These are phyloP conservation scores for Cryptosporidium canis DNA, from an alignment of 169 alveolate genomes.

Conservation along the genomic window DNA sequence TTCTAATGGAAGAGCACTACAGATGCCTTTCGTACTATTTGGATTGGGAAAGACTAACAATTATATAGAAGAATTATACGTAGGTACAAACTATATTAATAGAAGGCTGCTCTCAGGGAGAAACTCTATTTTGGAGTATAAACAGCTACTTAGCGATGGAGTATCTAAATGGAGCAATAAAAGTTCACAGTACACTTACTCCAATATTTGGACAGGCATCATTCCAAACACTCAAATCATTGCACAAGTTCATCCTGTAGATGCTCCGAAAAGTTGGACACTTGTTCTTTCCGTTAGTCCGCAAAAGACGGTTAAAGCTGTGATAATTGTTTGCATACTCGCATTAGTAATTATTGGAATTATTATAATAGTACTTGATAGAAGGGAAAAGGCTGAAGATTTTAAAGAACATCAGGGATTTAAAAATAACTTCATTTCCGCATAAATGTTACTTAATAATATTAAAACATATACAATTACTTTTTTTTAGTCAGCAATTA, in stretches of 20 bases:
- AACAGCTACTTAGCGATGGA: neutral
- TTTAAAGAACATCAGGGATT: constrained; percentile 65
- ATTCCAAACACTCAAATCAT: constrained; percentile 63
- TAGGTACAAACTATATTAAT: constrained; percentile 74
- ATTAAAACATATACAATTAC: neutral
- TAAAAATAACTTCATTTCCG: constrained; percentile 51
- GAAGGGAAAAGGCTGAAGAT: constrained; percentile 64
- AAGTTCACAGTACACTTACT: neutral
- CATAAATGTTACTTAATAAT: neutral
- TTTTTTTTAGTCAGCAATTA: no score
- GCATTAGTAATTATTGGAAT: constrained; percentile 52
- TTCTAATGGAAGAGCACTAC: constrained; percentile 76
- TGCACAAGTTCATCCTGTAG: constrained; percentile 45
- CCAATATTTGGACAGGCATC: constrained; percentile 60
- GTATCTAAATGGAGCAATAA: neutral
- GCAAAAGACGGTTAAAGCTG: constrained; percentile 25
- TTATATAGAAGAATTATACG: constrained; percentile 86
- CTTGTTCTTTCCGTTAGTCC: constrained; percentile 69
- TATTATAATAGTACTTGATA: constrained; percentile 10
- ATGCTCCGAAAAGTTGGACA: constrained; percentile 40
- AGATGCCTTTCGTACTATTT: constrained; percentile 76
- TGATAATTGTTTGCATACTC: constrained; percentile 1
- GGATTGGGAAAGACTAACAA: constrained; percentile 87
- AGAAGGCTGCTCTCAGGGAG: neutral
- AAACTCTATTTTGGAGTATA: constrained; percentile 5